Evolutionary conservation across 257 asterid genomes (phyloP), one percentile per base, ranked within the genome.

Genomic region (Penstemon davidsonii): DNA sequence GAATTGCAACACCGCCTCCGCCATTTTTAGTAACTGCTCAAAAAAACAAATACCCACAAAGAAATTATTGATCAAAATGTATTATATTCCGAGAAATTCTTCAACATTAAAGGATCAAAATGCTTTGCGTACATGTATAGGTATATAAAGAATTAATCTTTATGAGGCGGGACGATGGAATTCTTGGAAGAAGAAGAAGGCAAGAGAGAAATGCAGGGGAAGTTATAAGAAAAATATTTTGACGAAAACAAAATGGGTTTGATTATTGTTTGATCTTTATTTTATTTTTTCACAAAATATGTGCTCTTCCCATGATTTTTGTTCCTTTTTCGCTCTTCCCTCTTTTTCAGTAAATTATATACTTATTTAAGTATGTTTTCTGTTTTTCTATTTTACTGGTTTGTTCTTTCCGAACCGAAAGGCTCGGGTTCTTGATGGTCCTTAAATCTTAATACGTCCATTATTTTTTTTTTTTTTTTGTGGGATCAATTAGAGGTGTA

Each of bases 1-100:
- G 67, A 75, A 19, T 67, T 79, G 87, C 81, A 79, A 58, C 73
- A 71, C 51, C 44, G 79, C 92, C 67, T 90, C 96, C 66, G 82
- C 94, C 90, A 89, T 89, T 75, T 37, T 49, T 64, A 25, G 33
- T 25, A 25, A 64, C 78, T 62, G 75, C 70, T 74, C 1, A 55
- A 66, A 68, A 46, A 65, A 58, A 51, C 64, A 69, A 75, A 67
- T 25, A 25, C 33, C 67, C 71, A 59, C 71, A 74, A 47, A 65
- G 62, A 76, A 73, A 74, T 40, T 18, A 57, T 62, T 18, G 76
- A 82, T 66, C 74, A 65, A 75, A 57, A 2, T 19, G 2, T 6
- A 60, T 38, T 8, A 58, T 47, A 50, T 55, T 64, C 66, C 59
- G 9, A 55, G 8, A 76, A 65, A 63, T 38, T 52, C 51, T 60